These are phyloP conservation scores for Atkinsonella hypoxylon DNA, from an alignment of 2,329 filamentous ascomycete genomes.

Conservation along the genomic window DNA sequence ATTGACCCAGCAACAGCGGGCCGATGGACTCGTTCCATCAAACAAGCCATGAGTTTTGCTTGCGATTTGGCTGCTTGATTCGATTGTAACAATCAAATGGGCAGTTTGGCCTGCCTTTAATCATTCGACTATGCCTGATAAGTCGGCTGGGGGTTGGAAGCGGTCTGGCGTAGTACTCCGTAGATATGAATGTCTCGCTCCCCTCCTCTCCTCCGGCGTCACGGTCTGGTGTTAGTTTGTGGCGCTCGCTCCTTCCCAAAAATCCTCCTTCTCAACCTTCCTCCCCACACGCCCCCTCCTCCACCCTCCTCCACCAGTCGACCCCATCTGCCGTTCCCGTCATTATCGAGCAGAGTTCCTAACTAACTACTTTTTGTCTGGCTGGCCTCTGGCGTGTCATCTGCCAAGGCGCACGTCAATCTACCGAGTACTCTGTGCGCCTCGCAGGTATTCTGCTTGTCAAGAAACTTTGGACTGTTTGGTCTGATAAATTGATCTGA, in stretches of 20 bases:
- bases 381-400: neutral
- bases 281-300: neutral
- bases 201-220: too few relatives aligned
- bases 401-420: neutral
- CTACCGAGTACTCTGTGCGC: neutral
- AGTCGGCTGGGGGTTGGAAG: too few relatives aligned
- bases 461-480: constrained; percentile 2
- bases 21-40: neutral
- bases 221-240: neutral
- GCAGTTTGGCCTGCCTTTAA: too few relatives aligned
- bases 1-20: neutral
- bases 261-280: neutral
- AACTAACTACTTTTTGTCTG: too few relatives aligned
- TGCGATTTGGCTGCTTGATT: neutral
- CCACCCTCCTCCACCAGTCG: neutral
- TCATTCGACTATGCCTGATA: too few relatives aligned
- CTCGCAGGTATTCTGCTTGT: neutral
- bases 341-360: neutral
- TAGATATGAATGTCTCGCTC: neutral
- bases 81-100: too few relatives aligned
- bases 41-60: neutral
- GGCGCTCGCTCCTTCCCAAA: constrained; percentile 2
- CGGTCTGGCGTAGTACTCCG: too few relatives aligned
- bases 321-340: constrained; percentile 2
- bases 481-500: constrained; percentile 6